These are phyloP conservation scores for Verbascum thapsus DNA, from an alignment of 257 asterid genomes.

Conservation along the genomic window DNA sequence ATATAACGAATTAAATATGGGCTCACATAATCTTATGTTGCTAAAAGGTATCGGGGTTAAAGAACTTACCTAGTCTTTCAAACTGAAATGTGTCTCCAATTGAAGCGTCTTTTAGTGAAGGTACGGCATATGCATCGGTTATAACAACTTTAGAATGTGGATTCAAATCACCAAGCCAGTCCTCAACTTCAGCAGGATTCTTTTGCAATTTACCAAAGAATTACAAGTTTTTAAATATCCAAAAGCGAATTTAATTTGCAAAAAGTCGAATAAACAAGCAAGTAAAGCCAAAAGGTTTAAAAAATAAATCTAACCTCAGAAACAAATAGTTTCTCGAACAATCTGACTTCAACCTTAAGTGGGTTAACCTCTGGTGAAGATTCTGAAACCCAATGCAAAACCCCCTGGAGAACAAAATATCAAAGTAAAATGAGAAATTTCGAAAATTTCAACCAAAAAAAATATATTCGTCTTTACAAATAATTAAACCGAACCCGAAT, in stretches of 20 bases:
- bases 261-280: too few species aligned
- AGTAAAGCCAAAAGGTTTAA: background rate
- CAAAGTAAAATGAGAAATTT: background rate
- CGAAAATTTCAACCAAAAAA: background rate
- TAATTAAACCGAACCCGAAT: background rate
- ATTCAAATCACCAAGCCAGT: slow-evolving; percentile 84
- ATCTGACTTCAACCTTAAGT: slow-evolving; percentile 78
- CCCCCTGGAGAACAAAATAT: slow-evolving; percentile 62
- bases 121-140: slow-evolving; percentile 69
- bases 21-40: too few species aligned
- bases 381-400: slow-evolving; percentile 95
- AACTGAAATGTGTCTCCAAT: slow-evolving; percentile 87
- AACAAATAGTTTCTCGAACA: slow-evolving; percentile 73
- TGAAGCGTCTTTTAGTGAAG: slow-evolving; percentile 56
- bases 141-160: slow-evolving; percentile 70
- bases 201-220: slow-evolving; percentile 26
- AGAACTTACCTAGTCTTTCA: slow-evolving; percentile 83
- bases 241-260: too few species aligned
- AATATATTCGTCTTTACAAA: background rate
- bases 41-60: background rate
- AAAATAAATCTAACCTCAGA: slow-evolving; percentile 58
- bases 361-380: slow-evolving; percentile 75
- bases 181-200: slow-evolving; percentile 89
- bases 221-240: slow-evolving; percentile 8
- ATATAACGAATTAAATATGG: too few species aligned